Conservation (phyloP, 2,329 filamentous ascomycete genomes). For the Pseudopyrenochaeta lycopersici region DNA sequence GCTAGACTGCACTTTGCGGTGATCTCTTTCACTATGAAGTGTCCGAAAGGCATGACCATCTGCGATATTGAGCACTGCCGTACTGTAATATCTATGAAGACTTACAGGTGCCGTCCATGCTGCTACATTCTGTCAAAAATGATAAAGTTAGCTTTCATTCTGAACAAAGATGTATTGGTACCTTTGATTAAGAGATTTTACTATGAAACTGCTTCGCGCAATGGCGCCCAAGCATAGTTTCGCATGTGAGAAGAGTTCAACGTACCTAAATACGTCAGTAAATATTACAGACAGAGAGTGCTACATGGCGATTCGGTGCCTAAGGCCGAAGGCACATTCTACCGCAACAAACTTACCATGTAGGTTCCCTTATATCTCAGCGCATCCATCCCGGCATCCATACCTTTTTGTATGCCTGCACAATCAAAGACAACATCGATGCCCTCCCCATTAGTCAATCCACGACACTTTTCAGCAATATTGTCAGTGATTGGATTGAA, state of each 20-base stretch:
- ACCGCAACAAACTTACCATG: constrained; percentile 12
- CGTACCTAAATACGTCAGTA: no score
- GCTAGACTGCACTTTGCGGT: constrained; percentile 39
- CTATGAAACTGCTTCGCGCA: no score
- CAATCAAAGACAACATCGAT: constrained; percentile 48
- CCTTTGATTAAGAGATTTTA: no score
- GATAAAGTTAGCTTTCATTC: no score
- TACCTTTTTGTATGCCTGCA: constrained; percentile 40
- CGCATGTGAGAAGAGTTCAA: no score
- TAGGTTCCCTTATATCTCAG: constrained; percentile 37
- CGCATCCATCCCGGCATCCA: constrained; percentile 43
- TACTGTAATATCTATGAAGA: background rate
- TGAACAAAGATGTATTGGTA: no score
- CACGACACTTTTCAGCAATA: constrained; percentile 37
- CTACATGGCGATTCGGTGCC: no score
- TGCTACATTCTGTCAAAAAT: constrained; percentile 34
- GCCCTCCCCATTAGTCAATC: constrained; percentile 38
- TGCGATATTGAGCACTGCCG: constrained; percentile 14
- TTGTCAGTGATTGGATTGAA: constrained; percentile 37
- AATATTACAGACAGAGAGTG: no score
- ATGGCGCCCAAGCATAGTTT: no score
- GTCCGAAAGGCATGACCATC: constrained; percentile 37
- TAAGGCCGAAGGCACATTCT: no score
- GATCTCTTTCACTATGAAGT: constrained; percentile 42
- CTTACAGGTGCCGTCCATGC: constrained; percentile 43